These are phyloP conservation scores for Sugiyamaella qingdaonensis DNA, from an alignment of 805 yeast genomes.

Conservation along the genomic window DNA sequence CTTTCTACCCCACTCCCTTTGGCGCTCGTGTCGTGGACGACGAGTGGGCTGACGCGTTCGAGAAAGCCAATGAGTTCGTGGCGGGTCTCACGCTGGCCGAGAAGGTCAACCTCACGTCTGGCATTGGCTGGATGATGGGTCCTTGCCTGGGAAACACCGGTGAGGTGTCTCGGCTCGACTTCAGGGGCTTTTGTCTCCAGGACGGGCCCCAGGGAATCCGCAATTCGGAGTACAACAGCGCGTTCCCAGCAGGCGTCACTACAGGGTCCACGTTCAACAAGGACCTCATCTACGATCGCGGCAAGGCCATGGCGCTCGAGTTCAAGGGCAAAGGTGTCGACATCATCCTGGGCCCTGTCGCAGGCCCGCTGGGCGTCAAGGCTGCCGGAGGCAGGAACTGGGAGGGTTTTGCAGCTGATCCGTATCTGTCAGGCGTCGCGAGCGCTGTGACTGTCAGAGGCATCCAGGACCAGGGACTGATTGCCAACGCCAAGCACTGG, in stretches of 20 bases:
- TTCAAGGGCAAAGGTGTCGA: slow-evolving; percentile 52
- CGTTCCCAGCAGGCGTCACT: slow-evolving; percentile 57
- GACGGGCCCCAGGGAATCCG: slow-evolving; percentile 63
- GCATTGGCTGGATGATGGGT: slow-evolving; percentile 61
- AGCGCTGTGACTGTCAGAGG: slow-evolving; percentile 53
- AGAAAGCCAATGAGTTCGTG: slow-evolving; percentile 51
- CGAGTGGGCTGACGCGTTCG: slow-evolving; percentile 56
- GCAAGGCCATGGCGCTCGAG: slow-evolving; percentile 55
- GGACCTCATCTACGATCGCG: slow-evolving; percentile 48
- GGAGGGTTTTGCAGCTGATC: slow-evolving; percentile 63
- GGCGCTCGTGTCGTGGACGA: slow-evolving; percentile 24
- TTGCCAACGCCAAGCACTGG: slow-evolving; percentile 54
- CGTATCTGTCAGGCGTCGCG: slow-evolving; percentile 53
- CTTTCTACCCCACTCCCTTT: slow-evolving; percentile 22
- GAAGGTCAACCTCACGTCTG: slow-evolving; percentile 59
- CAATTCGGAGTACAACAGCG: slow-evolving; percentile 51
- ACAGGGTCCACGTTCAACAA: slow-evolving; percentile 55
- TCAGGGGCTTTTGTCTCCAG: slow-evolving; percentile 54
- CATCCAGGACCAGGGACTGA: slow-evolving; percentile 53
- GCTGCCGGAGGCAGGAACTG: slow-evolving; percentile 64
- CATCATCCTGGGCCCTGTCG: slow-evolving; percentile 51
- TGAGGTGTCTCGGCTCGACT: slow-evolving; percentile 49
- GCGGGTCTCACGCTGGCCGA: slow-evolving; percentile 54
- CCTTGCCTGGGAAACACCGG: slow-evolving; percentile 63
- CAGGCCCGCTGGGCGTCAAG: slow-evolving; percentile 58